Evolutionary conservation across 164 flowering plant species (phyloP).

Genomic region (Santalum album): DNA sequence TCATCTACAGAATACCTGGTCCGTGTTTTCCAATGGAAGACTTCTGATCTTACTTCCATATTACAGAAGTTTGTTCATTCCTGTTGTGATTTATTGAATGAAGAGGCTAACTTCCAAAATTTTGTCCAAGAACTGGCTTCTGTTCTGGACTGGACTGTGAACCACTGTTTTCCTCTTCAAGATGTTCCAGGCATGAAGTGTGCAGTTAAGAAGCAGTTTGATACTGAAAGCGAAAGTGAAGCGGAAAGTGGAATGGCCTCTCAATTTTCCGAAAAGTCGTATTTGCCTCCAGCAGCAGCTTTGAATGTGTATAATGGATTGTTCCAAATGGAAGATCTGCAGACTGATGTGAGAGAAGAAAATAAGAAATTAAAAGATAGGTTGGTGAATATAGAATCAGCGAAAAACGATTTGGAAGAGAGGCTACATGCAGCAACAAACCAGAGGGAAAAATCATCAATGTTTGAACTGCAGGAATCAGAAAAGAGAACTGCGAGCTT

Average conservation of each 20-base stretch:
- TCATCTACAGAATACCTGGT: slow-evolving; percentile 25
- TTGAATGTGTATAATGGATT: slow-evolving; percentile 2
- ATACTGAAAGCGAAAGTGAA: slow-evolving; percentile 43
- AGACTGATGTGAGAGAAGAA: slow-evolving; percentile 11
- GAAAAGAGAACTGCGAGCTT: slow-evolving; percentile 16
- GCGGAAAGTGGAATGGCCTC: slow-evolving; percentile 20
- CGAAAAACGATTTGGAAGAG: slow-evolving; percentile 15
- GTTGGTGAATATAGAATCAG: slow-evolving; percentile 10
- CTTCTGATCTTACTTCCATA: slow-evolving; percentile 25
- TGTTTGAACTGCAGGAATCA: slow-evolving; percentile 17
- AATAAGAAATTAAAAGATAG: slow-evolving; percentile 12
- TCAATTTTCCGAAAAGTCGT: slow-evolving; percentile 16
- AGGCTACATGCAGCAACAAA: slow-evolving; percentile 11
- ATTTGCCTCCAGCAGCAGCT: slow-evolving; percentile 6
- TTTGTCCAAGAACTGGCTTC: slow-evolving; percentile 18
- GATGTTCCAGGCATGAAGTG: slow-evolving; percentile 49
- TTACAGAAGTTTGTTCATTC: slow-evolving; percentile 20
- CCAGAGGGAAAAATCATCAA: slow-evolving; percentile 8
- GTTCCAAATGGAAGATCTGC: slow-evolving; percentile 9
- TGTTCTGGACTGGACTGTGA: slow-evolving; percentile 36
- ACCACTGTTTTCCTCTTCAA: slow-evolving; percentile 38
- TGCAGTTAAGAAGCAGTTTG: slow-evolving; percentile 32
- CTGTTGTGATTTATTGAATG: slow-evolving; percentile 27
- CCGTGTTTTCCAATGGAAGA: slow-evolving; percentile 40
- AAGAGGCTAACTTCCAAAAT: slow-evolving; percentile 16